phyloP scores from a whole-genome alignment of 78 protist species.

The Dictyostelium discoideum region dicty_2.7 NC_007088.5:5951001-5951500 shows the following conservation, averaged over 20 bases:
- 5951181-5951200: conserved; percentile 73
- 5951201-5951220: conserved; percentile 12
- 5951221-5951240: too few relatives aligned
- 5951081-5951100: conserved; percentile 50
- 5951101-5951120: conserved; percentile 76
- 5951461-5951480: conserved; percentile 72
- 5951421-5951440: conserved; percentile 6
- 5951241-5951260: neutral
- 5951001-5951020: conserved; percentile 73
- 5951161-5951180: conserved; percentile 76
- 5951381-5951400: conserved; percentile 75
- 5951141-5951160: conserved; percentile 40
- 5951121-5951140: conserved; percentile 76
- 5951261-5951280: too few relatives aligned
- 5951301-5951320: conserved; percentile 76
- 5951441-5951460: conserved; percentile 53
- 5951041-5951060: conserved; percentile 72
- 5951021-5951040: conserved; percentile 58
- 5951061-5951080: conserved; percentile 45
- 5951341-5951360: conserved; percentile 70
- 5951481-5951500: conserved; percentile 63
- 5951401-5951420: conserved; percentile 50
- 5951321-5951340: conserved; percentile 59
- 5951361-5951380: conserved; percentile 69
- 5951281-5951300: conserved; percentile 40